Conservation (phyloP, 2,329 filamentous ascomycete genomes). For the Orbilia javanica region DNA sequence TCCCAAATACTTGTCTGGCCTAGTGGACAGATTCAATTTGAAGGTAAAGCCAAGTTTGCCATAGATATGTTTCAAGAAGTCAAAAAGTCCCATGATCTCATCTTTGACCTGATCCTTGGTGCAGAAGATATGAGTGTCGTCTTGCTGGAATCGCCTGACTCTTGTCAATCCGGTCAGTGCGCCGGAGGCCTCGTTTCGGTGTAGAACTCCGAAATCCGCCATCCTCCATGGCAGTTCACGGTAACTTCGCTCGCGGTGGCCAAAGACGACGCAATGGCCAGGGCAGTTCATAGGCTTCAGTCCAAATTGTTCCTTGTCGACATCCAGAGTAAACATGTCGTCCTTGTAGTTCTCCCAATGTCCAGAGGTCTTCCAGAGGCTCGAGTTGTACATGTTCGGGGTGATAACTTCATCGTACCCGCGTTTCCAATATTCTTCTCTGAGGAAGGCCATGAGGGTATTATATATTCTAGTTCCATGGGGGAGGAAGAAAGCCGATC, state of each 20-base stretch:
- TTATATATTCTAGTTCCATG: constrained; percentile 96
- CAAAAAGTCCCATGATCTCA: constrained; percentile 86
- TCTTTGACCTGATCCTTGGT: constrained; percentile 80
- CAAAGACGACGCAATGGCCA: constrained; percentile 90
- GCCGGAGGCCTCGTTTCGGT: constrained; percentile 94
- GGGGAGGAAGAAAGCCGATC: constrained; percentile 90
- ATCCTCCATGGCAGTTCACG: constrained; percentile 89
- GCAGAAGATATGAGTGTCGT: constrained; percentile 97
- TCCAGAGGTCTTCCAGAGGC: constrained; percentile 93
- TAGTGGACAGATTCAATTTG: constrained; percentile 93
- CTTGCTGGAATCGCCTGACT: constrained; percentile 93
- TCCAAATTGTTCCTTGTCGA: constrained; percentile 86
- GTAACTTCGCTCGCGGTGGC: constrained; percentile 85
- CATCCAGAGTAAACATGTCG: constrained; percentile 90
- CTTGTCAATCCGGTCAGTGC: constrained; percentile 90
- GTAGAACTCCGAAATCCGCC: constrained; percentile 94
- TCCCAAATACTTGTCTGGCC: constrained; percentile 88
- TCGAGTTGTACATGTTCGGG: constrained; percentile 95
- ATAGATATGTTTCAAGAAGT: constrained; percentile 84
- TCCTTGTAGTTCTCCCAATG: constrained; percentile 96
- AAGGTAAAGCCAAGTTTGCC: constrained; percentile 89
- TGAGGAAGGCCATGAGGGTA: constrained; percentile 82
- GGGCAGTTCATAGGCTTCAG: constrained; percentile 99
- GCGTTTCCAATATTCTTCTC: constrained; percentile 89
- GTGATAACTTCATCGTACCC: constrained; percentile 95